phyloP scores from a whole-genome alignment of 768 basidiomycete species.

The Stropharia rugosoannulata region DNA sequence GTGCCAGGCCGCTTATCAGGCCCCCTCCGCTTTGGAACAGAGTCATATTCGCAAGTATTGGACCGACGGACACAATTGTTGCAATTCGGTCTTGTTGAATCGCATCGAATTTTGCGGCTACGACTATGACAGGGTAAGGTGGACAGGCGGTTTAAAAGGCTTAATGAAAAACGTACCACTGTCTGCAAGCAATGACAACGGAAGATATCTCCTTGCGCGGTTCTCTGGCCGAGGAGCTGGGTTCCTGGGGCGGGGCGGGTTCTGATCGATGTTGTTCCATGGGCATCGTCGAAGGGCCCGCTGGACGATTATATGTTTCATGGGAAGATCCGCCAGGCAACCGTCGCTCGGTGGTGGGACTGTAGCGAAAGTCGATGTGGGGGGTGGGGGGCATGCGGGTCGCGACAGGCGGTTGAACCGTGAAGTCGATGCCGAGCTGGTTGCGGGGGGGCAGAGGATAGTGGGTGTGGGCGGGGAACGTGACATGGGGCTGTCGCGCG shows the following conservation, averaged over 20 bases:
- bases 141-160: conserved; percentile 34
- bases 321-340: conserved; percentile 45
- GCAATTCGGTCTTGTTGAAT: conserved; percentile 78
- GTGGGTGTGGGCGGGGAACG: conserved; percentile 39
- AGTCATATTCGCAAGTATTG: conserved; percentile 79
- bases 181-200: conserved; percentile 81
- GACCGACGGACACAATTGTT: conserved; percentile 79
- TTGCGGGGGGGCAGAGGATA: conserved; percentile 43
- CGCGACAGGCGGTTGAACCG: conserved; percentile 37
- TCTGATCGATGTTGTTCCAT: conserved; percentile 32
- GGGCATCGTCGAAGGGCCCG: conserved; percentile 27
- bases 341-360: conserved; percentile 36
- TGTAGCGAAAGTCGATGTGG: conserved; percentile 38
- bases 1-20: conserved; percentile 87
- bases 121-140: conserved; percentile 46
- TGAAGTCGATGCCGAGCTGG: conserved; percentile 44
- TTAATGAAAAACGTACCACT: conserved; percentile 66
- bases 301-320: conserved; percentile 40
- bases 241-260: conserved; percentile 26
- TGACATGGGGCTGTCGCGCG: conserved; percentile 27
- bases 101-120: conserved; percentile 82
- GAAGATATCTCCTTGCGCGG: conserved; percentile 59
- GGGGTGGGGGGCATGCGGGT: conserved; percentile 39
- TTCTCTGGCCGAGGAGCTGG: conserved; percentile 31
- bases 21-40: conserved; percentile 77